Evolutionary conservation across 2,329 filamentous ascomycete genomes (phyloP).

Genomic region (Neospermospora avenae): DNA sequence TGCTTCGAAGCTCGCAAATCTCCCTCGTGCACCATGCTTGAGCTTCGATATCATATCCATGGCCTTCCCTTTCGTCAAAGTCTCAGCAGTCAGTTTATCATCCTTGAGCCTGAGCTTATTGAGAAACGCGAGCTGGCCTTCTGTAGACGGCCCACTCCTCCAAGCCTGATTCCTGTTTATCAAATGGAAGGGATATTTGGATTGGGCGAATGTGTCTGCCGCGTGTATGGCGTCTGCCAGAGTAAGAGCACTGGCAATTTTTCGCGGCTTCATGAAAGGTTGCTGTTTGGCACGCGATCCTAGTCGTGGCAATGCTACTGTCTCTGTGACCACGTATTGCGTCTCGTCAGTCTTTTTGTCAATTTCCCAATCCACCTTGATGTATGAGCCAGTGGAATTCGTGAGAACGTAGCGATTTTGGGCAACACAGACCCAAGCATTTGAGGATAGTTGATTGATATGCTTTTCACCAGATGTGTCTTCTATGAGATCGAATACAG

Average conservation of each 20-base stretch:
- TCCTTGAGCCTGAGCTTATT: slow-evolving; percentile 59
- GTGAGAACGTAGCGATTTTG: slow-evolving; percentile 68
- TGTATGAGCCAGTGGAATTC: slow-evolving; percentile 59
- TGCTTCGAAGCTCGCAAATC: slow-evolving; percentile 52
- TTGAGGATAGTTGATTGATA: slow-evolving; percentile 70
- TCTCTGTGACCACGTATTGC: slow-evolving; percentile 39
- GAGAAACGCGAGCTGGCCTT: slow-evolving; percentile 64
- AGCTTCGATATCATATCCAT: slow-evolving; percentile 91
- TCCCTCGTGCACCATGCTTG: slow-evolving; percentile 73
- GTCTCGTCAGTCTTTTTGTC: slow-evolving; percentile 21
- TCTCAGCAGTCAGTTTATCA: slow-evolving; percentile 50
- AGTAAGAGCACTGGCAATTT: slow-evolving; percentile 61
- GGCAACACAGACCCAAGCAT: slow-evolving; percentile 82
- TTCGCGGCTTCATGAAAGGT: slow-evolving; percentile 66
- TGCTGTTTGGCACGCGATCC: slow-evolving; percentile 41
- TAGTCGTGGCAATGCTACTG: slow-evolving; percentile 17
- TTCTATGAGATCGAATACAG: slow-evolving; percentile 83
- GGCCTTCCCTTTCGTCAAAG: slow-evolving; percentile 76
- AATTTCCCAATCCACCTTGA: slow-evolving; percentile 45
- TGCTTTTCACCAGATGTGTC: slow-evolving; percentile 77
- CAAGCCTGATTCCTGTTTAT: slow-evolving; percentile 66
- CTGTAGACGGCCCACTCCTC: slow-evolving; percentile 63
- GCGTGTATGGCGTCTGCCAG: slow-evolving; percentile 78
- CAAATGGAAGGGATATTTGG: slow-evolving; percentile 63
- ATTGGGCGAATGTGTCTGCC: slow-evolving; percentile 74